Conservation (phyloP, 345 rosid species). For the Eucalyptus coolabah region DNA sequence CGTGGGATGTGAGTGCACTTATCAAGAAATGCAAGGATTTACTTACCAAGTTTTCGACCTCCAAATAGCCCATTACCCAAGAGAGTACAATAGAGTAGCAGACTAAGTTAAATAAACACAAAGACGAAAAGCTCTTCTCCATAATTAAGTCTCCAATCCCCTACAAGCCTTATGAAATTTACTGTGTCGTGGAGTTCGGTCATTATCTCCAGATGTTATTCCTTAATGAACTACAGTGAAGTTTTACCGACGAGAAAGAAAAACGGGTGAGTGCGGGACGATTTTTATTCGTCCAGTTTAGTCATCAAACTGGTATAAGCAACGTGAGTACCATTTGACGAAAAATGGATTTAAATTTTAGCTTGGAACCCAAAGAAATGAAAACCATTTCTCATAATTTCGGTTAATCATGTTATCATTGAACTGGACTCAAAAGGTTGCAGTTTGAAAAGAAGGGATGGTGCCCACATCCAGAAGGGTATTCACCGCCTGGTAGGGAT, state of each 20-base stretch:
- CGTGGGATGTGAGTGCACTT: background rate
- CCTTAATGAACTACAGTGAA: background rate
- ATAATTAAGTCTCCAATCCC: background rate
- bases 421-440: background rate
- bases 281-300: background rate
- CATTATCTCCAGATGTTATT: background rate
- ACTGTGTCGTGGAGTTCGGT: background rate
- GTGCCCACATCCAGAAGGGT: background rate
- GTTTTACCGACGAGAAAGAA: background rate
- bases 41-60: background rate
- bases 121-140: background rate
- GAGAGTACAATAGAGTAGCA: background rate
- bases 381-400: background rate
- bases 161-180: background rate
- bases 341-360: background rate
- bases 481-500: rapidly evolving
- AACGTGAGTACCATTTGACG: background rate
- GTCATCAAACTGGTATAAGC: background rate
- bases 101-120: background rate
- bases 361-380: background rate
- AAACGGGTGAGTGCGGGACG: background rate
- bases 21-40: background rate
- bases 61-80: background rate
- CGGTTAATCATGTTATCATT: background rate
- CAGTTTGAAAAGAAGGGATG: background rate